A percentile compares a stretch with the other conserved stretches of the same genome.
These are phyloP conservation scores for Pedinophyceae sp. DNA, from an alignment of 139 green algal species.

Conservation along the genomic window DNA sequence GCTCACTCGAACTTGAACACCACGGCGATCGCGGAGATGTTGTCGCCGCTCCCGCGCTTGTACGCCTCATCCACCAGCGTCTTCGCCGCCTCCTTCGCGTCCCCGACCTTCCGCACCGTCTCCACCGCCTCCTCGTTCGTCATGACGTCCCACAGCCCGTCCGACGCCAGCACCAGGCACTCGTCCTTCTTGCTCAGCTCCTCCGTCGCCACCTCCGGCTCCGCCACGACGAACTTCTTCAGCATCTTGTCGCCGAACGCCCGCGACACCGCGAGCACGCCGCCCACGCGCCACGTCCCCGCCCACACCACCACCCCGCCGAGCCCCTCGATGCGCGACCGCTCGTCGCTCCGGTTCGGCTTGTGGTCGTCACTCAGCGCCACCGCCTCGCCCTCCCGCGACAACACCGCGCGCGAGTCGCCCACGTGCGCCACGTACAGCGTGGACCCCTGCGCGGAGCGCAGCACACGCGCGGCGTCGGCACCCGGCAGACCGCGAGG, in stretches of 20 bases:
- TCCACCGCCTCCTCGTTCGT: slow-evolving; percentile 47
- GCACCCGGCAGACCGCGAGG: too few relatives aligned
- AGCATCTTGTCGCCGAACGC: slow-evolving; percentile 87
- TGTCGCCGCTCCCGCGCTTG: slow-evolving; percentile 58
- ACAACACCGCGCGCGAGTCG: slow-evolving; percentile 76
- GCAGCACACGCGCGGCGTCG: too few relatives aligned
- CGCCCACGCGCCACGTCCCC: slow-evolving; percentile 86
- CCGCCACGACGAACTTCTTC: slow-evolving; percentile 52
- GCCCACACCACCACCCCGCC: slow-evolving; percentile 83
- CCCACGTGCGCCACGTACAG: slow-evolving; percentile 80
- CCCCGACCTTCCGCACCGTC: slow-evolving; percentile 16
- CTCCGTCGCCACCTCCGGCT: slow-evolving; percentile 60
- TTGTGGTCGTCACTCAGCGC: slow-evolving; percentile 84
- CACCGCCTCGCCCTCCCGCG: slow-evolving; percentile 38
- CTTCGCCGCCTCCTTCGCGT: slow-evolving; percentile 44
- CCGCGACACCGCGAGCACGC: slow-evolving; percentile 84
- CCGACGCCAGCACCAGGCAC: slow-evolving; percentile 27
- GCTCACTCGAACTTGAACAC: slow-evolving; percentile 31
- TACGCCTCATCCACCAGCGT: slow-evolving; percentile 55
- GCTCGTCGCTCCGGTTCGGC: slow-evolving; percentile 77
- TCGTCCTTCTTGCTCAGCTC: slow-evolving; percentile 18
- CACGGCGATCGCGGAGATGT: slow-evolving; percentile 65
- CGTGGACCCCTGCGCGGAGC: too few relatives aligned
- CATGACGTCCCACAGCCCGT: slow-evolving; percentile 91
- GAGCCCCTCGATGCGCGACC: slow-evolving; percentile 68